Conservation (phyloP, 768 basidiomycete species). For the Naganishia antarctica region DNA sequence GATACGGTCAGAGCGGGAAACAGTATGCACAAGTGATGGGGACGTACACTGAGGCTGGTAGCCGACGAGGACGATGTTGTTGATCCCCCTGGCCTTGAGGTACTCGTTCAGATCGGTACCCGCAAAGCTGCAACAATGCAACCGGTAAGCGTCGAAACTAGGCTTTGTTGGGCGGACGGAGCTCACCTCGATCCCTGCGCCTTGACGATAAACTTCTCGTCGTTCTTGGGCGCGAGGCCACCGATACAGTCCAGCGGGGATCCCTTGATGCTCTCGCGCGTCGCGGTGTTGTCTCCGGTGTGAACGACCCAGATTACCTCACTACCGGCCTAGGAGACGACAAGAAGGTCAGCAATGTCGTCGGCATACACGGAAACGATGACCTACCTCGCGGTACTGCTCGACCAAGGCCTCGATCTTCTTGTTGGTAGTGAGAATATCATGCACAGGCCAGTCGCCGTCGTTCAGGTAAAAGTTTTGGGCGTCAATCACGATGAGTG, state of each 20-base stretch:
- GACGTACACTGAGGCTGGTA: slow-evolving; percentile 20
- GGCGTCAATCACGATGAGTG: slow-evolving; percentile 9
- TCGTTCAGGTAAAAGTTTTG: slow-evolving; percentile 16
- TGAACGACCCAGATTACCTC: slow-evolving; percentile 5
- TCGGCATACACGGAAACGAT: background rate
- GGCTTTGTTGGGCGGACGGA: background rate
- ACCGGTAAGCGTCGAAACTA: background rate
- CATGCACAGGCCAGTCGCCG: slow-evolving; percentile 11
- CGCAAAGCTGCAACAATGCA: background rate
- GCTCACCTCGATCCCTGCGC: slow-evolving; percentile 3
- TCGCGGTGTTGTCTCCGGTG: slow-evolving; percentile 8
- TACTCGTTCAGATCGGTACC: slow-evolving; percentile 10
- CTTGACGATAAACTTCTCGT: slow-evolving; percentile 18
- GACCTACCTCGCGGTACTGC: slow-evolving; percentile 7
- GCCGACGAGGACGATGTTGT: slow-evolving; percentile 9
- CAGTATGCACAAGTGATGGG: background rate
- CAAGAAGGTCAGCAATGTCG: background rate
- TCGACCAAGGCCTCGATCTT: background rate
- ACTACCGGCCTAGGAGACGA: background rate
- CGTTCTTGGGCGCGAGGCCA: background rate
- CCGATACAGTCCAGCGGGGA: slow-evolving; percentile 5
- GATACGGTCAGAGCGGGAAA: background rate
- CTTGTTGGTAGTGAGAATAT: slow-evolving; percentile 5
- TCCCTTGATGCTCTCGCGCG: slow-evolving; percentile 4
- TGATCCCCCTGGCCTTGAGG: slow-evolving; percentile 15